phyloP scores from a whole-genome alignment of 495 filamentous ascomycete genomes.

The Aspergillus ellipticus region DNA sequence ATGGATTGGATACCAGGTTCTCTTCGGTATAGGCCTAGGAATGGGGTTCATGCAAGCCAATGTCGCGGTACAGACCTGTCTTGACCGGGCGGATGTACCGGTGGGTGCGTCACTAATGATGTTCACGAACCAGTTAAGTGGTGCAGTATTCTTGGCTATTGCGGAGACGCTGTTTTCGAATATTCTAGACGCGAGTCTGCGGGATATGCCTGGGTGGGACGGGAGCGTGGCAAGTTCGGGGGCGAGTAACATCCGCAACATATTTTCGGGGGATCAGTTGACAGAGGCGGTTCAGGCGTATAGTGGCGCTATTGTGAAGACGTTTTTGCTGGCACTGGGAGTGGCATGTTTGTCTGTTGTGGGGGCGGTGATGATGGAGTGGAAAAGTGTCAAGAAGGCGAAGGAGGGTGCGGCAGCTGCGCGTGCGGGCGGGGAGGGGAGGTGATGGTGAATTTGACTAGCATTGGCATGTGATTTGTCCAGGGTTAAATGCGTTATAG shows the following conservation, averaged over 20 bases:
- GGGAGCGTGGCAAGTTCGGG: constrained; percentile 43
- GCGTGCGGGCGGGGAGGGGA: too few species aligned
- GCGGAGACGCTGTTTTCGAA: constrained; percentile 49
- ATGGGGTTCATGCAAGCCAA: constrained; percentile 30
- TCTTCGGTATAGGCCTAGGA: constrained; percentile 31
- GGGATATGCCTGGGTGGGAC: constrained; percentile 35
- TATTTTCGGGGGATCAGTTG: constrained; percentile 32
- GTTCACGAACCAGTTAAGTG: constrained; percentile 29
- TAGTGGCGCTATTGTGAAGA: constrained; percentile 50
- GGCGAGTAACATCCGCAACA: constrained; percentile 46
- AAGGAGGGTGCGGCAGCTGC: too few species aligned
- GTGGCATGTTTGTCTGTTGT: not conserved
- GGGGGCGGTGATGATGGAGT: not conserved
- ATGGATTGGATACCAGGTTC: constrained; percentile 41
- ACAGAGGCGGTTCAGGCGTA: constrained; percentile 43
- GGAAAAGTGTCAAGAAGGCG: not conserved
- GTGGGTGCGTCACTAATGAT: constrained; percentile 18
- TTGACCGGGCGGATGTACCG: constrained; percentile 19
- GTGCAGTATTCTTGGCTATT: constrained; percentile 43
- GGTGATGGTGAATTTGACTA: too few species aligned
- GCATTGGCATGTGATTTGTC: too few species aligned
- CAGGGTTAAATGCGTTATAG: too few species aligned
- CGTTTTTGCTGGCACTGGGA: not conserved
- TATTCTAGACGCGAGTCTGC: constrained; percentile 32
- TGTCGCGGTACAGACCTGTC: constrained; percentile 28